phyloP scores from a whole-genome alignment of 768 basidiomycete species.

The Cyathus striatus region DNA sequence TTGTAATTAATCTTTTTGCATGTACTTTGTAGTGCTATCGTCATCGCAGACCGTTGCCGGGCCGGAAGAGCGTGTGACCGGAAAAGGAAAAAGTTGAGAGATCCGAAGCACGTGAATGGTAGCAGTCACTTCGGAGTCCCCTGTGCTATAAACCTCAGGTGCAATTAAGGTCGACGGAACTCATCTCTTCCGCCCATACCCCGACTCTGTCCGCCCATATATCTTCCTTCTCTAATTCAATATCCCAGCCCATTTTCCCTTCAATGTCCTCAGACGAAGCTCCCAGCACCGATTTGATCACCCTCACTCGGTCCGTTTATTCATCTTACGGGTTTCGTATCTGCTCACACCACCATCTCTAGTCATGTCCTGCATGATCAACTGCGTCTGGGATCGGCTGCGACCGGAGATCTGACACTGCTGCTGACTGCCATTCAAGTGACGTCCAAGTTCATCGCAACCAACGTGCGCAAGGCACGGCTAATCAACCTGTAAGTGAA shows the following conservation, averaged over 20 bases:
- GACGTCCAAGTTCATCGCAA: slow-evolving; percentile 96
- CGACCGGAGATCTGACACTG: slow-evolving; percentile 92
- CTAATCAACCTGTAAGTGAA: slow-evolving; percentile 87
- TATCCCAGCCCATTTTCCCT: slow-evolving; percentile 15
- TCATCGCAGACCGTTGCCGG: too few relatives aligned
- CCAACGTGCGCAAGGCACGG: slow-evolving; percentile 94
- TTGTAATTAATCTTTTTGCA: slow-evolving; percentile 6
- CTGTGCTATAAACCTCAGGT: neutral
- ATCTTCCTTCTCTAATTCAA: slow-evolving; percentile 8
- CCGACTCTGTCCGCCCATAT: slow-evolving; percentile 19
- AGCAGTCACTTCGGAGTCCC: slow-evolving; percentile 3
- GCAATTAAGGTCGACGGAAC: slow-evolving; percentile 6
- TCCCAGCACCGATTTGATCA: slow-evolving; percentile 85
- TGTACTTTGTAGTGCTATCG: slow-evolving; percentile 8
- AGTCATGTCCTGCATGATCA: slow-evolving; percentile 90
- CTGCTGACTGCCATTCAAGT: slow-evolving; percentile 94
- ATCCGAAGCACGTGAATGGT: slow-evolving; percentile 27
- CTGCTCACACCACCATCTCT: too few relatives aligned
- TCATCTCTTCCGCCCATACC: slow-evolving; percentile 4
- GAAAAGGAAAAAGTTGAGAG: slow-evolving; percentile 6
- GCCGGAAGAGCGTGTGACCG: slow-evolving; percentile 3
- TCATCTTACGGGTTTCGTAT: too few relatives aligned
- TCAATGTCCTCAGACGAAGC: slow-evolving; percentile 54
- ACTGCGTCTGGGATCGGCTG: slow-evolving; percentile 71
- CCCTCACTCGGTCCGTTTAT: slow-evolving; percentile 81